Evolutionary conservation across 257 asterid genomes (phyloP).

Genomic region (Rehmannia glutinosa): DNA sequence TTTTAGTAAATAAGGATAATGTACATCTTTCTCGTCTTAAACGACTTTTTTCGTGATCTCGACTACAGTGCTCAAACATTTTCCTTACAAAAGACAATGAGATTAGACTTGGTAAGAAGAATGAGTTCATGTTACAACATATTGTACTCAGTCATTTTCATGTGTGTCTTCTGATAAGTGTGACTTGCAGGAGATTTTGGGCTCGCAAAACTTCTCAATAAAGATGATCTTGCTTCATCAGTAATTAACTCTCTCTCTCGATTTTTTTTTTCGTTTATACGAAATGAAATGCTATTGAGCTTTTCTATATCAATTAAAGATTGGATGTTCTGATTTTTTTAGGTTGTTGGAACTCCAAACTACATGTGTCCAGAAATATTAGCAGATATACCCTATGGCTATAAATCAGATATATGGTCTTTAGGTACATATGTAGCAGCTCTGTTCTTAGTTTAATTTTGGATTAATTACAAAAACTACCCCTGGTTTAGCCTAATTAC

Average conservation of each 20-base stretch:
- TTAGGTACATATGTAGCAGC: constrained; percentile 51
- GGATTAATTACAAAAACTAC: no score
- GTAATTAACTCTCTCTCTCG: constrained; percentile 34
- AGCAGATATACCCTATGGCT: constrained; percentile 89
- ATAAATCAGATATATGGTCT: constrained; percentile 96
- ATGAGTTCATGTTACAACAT: neutral
- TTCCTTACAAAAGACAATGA: constrained; percentile 74
- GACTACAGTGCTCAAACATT: constrained; percentile 85
- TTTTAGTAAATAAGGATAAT: no score
- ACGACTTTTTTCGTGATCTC: no score
- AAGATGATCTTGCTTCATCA: constrained; percentile 79
- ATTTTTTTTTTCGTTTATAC: neutral
- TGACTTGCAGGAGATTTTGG: constrained; percentile 81
- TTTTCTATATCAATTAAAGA: no score
- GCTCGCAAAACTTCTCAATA: constrained; percentile 72
- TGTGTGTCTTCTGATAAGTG: constrained; percentile 18
- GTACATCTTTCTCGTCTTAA: constrained; percentile 24
- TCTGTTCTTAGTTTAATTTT: no score
- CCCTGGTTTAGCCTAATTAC: no score
- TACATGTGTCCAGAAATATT: constrained; percentile 97
- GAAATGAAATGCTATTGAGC: no score
- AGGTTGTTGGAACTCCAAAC: constrained; percentile 95
- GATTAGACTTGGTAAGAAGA: constrained; percentile 66
- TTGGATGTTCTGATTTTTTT: no score
- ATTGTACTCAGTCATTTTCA: neutral